phyloP scores from a whole-genome alignment of 176 grass and related monocot species.

The Miscanthus lutarioriparius region DNA sequence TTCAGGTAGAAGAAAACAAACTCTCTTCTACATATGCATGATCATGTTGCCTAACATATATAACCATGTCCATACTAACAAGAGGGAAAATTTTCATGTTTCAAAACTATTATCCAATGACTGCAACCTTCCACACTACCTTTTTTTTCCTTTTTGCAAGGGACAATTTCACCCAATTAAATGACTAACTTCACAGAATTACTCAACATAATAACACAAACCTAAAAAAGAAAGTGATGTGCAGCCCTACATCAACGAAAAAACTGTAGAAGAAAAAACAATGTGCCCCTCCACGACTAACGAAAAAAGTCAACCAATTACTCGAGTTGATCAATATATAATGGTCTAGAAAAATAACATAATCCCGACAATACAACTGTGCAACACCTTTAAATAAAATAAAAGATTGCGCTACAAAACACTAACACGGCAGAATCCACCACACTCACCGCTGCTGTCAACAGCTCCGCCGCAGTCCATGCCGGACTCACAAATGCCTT shows the following conservation, averaged over 20 bases:
- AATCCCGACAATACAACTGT: too few relatives aligned
- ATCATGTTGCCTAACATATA: background rate
- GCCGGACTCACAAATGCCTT: too few relatives aligned
- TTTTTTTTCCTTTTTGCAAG: background rate
- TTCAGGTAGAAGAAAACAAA: background rate
- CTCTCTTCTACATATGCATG: background rate
- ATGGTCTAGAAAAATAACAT: background rate
- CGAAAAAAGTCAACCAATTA: background rate
- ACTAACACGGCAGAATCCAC: background rate
- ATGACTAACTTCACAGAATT: too few relatives aligned
- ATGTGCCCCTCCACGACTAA: background rate
- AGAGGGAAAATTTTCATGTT: background rate
- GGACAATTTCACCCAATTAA: background rate
- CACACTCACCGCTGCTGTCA: slow-evolving; percentile 65
- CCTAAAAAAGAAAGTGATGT: background rate
- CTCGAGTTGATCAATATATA: background rate
- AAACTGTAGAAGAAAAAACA: background rate
- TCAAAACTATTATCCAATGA: background rate
- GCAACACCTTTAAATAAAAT: background rate
- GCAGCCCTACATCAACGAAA: background rate
- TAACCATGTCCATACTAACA: background rate
- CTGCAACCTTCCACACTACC: background rate
- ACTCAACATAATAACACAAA: background rate
- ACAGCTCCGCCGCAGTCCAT: slow-evolving; percentile 46
- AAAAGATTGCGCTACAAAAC: background rate